Percentiles rank a stretch among this genome's conserved stretches.
These are phyloP conservation scores for Aspergillus sp. DNA, from an alignment of 2,329 filamentous ascomycete species.

Conservation along the genomic window DNA sequence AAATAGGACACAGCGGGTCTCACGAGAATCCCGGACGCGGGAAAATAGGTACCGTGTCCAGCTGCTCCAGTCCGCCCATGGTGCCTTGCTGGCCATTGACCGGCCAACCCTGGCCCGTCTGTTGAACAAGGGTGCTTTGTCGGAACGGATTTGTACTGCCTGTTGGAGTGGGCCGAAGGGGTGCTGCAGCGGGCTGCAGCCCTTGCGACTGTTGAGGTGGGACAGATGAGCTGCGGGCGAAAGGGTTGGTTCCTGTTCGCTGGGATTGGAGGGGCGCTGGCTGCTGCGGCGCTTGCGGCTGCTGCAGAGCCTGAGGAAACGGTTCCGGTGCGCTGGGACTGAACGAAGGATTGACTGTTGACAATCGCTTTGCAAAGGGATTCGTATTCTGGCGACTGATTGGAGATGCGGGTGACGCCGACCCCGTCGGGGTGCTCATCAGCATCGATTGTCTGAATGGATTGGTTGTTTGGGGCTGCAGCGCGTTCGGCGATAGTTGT, in stretches of 20 bases:
- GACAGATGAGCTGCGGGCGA: constrained; percentile 61
- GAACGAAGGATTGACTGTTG: constrained; percentile 39
- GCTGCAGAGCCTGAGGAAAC: constrained; percentile 30
- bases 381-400: constrained; percentile 74
- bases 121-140: constrained; percentile 87
- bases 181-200: constrained; percentile 43
- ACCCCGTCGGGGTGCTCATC: constrained; percentile 54
- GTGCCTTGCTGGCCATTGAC: constrained; percentile 72
- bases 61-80: constrained; percentile 73
- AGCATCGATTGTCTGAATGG: constrained; percentile 94
- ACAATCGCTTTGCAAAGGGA: constrained; percentile 74
- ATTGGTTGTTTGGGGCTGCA: constrained; percentile 70
- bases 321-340: constrained; percentile 25
- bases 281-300: constrained; percentile 31
- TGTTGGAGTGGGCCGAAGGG: constrained; percentile 74
- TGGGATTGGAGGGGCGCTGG: constrained; percentile 51
- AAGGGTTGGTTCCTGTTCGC: constrained; percentile 74
- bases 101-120: constrained; percentile 91
- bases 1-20: neutral
- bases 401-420: constrained; percentile 51
- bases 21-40: constrained; percentile 68
- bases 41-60: constrained; percentile 83
- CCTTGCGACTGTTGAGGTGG: constrained; percentile 39
- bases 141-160: constrained; percentile 95
- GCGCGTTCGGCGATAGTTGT: constrained; percentile 31